These are phyloP conservation scores for Solanum virginianum DNA, from an alignment of 257 asterid species.

Conservation along the genomic window DNA sequence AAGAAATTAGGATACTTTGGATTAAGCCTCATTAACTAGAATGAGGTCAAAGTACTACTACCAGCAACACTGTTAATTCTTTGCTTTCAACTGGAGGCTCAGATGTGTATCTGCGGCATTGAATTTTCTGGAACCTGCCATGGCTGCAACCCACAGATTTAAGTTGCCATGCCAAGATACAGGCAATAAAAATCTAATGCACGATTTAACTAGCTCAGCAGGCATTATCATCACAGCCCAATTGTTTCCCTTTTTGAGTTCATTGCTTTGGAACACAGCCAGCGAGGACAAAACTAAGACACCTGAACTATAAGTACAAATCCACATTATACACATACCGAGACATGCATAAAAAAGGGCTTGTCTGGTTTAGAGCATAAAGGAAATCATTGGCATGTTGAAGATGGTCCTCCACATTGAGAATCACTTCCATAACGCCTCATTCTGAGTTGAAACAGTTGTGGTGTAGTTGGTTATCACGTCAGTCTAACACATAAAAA, in stretches of 20 bases:
- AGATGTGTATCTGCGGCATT: neutral
- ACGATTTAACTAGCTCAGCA: neutral
- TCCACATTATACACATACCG: neutral
- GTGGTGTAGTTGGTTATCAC: constrained; percentile 79
- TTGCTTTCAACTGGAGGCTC: neutral
- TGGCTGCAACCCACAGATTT: neutral
- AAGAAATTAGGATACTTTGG: neutral
- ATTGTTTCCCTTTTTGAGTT: neutral
- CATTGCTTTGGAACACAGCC: neutral
- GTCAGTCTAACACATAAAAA: constrained; percentile 60
- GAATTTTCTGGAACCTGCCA: neutral
- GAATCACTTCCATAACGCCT: neutral
- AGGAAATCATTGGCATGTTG: constrained; percentile 1
- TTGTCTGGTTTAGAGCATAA: neutral
- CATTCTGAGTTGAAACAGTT: neutral
- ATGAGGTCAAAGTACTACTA: neutral
- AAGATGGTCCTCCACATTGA: neutral
- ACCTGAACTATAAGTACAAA: neutral
- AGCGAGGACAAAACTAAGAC: neutral
- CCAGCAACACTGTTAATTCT: neutral
- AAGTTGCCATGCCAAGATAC: neutral
- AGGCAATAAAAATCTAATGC: neutral
- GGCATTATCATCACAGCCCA: neutral
- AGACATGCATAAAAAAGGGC: neutral
- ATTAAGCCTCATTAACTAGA: neutral